These are phyloP conservation scores for Tuber calosporum DNA, from an alignment of 495 filamentous ascomycete species.

Conservation along the genomic window DNA sequence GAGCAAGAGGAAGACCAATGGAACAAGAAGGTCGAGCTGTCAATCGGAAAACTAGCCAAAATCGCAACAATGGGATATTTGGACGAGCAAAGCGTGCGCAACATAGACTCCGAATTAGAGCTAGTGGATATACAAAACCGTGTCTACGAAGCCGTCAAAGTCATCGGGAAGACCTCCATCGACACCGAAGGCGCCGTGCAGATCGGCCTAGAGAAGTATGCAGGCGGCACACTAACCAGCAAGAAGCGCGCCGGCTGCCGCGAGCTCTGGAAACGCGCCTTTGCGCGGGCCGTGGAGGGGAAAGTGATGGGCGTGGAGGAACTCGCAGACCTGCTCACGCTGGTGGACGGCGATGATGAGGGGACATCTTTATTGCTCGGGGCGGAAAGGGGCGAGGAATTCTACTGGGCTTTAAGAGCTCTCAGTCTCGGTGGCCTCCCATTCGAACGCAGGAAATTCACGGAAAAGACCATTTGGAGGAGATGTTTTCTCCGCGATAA, in stretches of 20 bases:
- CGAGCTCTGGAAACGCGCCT: constrained; percentile 56
- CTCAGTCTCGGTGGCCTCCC: constrained; percentile 53
- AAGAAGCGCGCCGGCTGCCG: constrained; percentile 57
- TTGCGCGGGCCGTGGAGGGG: constrained; percentile 60
- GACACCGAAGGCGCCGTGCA: constrained; percentile 71
- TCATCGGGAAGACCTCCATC: constrained; percentile 57
- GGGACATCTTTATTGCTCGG: constrained; percentile 33
- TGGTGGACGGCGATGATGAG: constrained; percentile 52
- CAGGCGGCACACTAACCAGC: constrained; percentile 43
- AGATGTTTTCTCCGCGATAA: constrained; percentile 71
- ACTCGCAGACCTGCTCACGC: constrained; percentile 74
- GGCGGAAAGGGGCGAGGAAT: constrained; percentile 48
- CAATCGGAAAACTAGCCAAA: constrained; percentile 71
- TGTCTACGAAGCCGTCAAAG: constrained; percentile 52
- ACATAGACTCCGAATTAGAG: constrained; percentile 56
- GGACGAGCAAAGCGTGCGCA: constrained; percentile 28
- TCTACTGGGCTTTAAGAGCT: constrained; percentile 64
- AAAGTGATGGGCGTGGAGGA: constrained; percentile 58
- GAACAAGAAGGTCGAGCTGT: constrained; percentile 86
- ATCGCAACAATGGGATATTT: constrained; percentile 52
- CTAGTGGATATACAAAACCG: constrained; percentile 66
- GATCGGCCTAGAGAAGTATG: constrained; percentile 63
- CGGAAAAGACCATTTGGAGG: constrained; percentile 73
- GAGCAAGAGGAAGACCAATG: constrained; percentile 66
- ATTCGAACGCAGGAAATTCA: constrained; percentile 50